Percentiles rank a stretch among this genome's conserved stretches.
These are phyloP conservation scores for Peronospora tabacina DNA, from an alignment of 352 stramenopile species.

Conservation along the genomic window DNA sequence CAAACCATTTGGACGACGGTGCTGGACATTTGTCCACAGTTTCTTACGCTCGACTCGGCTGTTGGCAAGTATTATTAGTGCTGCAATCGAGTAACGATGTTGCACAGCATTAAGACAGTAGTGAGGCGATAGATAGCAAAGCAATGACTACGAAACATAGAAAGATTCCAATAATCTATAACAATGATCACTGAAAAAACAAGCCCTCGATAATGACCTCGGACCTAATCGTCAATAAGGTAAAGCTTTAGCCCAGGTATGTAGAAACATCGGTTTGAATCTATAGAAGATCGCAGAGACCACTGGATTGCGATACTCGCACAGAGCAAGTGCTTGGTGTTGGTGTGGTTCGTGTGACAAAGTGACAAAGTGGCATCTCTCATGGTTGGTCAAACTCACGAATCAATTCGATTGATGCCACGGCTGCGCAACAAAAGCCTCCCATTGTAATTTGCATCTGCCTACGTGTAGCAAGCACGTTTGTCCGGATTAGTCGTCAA, in stretches of 20 bases:
- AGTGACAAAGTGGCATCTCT: background rate
- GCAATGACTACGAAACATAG: background rate
- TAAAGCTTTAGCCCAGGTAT: too few relatives aligned
- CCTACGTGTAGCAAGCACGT: too few relatives aligned
- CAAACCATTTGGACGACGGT: constrained; percentile 18
- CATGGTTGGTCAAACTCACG: background rate
- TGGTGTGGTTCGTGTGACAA: background rate
- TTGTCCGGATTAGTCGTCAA: too few relatives aligned
- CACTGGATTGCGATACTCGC: background rate
- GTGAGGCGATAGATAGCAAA: background rate
- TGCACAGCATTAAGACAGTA: background rate
- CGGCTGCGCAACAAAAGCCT: too few relatives aligned
- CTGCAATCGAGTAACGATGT: too few relatives aligned
- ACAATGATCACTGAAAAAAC: background rate
- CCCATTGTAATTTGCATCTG: too few relatives aligned
- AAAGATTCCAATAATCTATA: background rate
- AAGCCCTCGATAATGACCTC: background rate
- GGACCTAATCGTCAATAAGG: too few relatives aligned
- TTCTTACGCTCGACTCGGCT: constrained; percentile 14
- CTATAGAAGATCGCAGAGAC: background rate
- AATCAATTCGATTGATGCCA: background rate
- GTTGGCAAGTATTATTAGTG: constrained; percentile 9
- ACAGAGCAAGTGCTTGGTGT: background rate
- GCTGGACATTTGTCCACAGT: constrained; percentile 20
- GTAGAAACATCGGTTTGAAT: background rate